Evolutionary conservation across 805 yeast species (phyloP).

Genomic region (Pichia paraexigua): DNA sequence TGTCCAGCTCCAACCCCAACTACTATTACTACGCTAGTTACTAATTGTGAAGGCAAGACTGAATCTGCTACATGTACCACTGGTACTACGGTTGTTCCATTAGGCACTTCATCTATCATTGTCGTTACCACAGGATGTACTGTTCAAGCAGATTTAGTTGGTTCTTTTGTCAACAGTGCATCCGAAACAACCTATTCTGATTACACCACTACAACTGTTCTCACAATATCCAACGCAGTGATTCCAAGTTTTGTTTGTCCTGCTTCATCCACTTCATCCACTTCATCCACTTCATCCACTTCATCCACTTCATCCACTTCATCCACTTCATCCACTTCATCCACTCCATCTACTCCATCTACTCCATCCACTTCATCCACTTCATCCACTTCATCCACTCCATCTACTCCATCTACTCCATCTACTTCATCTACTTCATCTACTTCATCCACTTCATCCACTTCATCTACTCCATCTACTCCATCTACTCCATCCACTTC

Average conservation of each 20-base stretch:
- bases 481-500: slow-evolving; percentile 4
- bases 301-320: neutral
- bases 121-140: slow-evolving; percentile 7
- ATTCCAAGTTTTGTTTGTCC: slow-evolving; percentile 5
- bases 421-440: neutral
- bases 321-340: neutral
- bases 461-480: neutral
- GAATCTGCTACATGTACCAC: slow-evolving; percentile 1
- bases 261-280: slow-evolving; percentile 4
- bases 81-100: slow-evolving; percentile 2
- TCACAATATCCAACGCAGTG: slow-evolving; percentile 3
- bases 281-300: neutral
- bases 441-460: neutral
- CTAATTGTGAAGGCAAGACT: neutral
- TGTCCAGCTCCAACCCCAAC: slow-evolving; percentile 4
- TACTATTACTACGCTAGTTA: neutral
- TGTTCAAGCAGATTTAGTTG: slow-evolving; percentile 4
- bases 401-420: slow-evolving; percentile 1
- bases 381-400: neutral
- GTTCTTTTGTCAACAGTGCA: slow-evolving; percentile 5
- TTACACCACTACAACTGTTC: neutral
- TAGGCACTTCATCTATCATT: neutral
- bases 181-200: neutral
- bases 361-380: neutral
- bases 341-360: neutral